phyloP scores from a whole-genome alignment of 768 basidiomycete genomes.

The Leccinum truebloodii region DNA sequence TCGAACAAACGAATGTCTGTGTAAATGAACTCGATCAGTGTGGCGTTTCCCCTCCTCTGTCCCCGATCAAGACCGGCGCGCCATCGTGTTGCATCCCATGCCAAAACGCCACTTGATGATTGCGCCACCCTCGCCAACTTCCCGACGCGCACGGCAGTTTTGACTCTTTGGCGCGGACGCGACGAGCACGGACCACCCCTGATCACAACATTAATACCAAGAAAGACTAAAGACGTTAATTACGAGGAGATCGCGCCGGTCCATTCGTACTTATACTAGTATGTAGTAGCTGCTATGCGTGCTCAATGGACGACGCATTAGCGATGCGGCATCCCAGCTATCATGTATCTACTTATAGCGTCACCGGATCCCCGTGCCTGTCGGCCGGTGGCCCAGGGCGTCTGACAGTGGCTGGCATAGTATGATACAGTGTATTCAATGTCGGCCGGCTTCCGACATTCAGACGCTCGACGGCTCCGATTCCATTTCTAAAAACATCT shows the following conservation, averaged over 20 bases:
- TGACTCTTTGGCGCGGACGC: not conserved
- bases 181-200: not conserved
- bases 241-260: not conserved
- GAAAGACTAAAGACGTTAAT: not conserved
- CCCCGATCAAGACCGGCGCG: not conserved
- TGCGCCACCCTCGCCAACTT: not conserved
- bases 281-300: not conserved
- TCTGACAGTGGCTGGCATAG: not conserved
- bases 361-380: not conserved
- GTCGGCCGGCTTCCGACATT: not conserved
- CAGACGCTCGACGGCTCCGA: not conserved
- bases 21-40: not conserved
- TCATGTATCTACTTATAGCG: not conserved
- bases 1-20: not conserved
- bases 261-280: not conserved
- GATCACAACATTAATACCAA: not conserved
- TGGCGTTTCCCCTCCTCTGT: not conserved
- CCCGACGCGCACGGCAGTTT: not conserved
- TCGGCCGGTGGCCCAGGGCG: not conserved
- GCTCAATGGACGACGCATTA: not conserved
- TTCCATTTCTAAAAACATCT: not conserved
- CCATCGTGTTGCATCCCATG: not conserved
- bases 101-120: constrained; percentile 4
- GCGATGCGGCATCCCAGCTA: not conserved
- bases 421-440: not conserved